Conservation (phyloP, 1,139 yeast genomes). For the Sugiyamaella neomexicana region DNA sequence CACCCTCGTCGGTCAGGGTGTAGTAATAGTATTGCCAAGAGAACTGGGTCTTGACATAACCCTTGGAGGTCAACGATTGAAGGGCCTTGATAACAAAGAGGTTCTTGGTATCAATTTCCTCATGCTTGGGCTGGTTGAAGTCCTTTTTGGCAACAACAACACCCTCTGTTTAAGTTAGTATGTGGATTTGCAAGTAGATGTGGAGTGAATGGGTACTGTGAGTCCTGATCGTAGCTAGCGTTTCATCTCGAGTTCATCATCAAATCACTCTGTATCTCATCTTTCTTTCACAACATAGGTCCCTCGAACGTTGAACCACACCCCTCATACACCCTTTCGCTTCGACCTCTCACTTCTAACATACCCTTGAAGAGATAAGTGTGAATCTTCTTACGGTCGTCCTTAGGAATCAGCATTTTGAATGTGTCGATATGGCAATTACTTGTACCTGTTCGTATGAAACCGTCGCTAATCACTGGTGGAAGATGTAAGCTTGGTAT, state of each 20-base stretch:
- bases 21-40: constrained; percentile 99
- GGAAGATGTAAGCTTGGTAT: not conserved
- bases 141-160: constrained; percentile 99
- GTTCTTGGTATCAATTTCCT: constrained; percentile 97
- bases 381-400: constrained; percentile 99
- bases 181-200: too few species aligned
- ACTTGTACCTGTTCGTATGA: constrained; percentile 11
- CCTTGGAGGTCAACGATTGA: constrained; percentile 98
- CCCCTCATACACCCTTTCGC: not conserved
- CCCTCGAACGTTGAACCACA: too few species aligned
- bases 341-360: constrained; percentile 42
- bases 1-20: constrained; percentile 99
- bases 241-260: too few species aligned
- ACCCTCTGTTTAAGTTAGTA: constrained; percentile 63
- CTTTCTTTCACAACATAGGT: too few species aligned
- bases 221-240: too few species aligned
- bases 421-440: constrained; percentile 20
- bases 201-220: too few species aligned
- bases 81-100: constrained; percentile 98
- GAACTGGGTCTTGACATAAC: constrained; percentile 99
- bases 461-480: constrained; percentile 15
- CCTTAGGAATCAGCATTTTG: constrained; percentile 98
- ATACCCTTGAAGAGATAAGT: constrained; percentile 97
- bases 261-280: too few species aligned
- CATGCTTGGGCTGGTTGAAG: constrained; percentile 96